A percentile compares a stretch with the other conserved stretches of the same genome.
Conservation (phyloP, 2,329 filamentous ascomycete genomes). For the Paraconiothyrium sp. region DNA sequence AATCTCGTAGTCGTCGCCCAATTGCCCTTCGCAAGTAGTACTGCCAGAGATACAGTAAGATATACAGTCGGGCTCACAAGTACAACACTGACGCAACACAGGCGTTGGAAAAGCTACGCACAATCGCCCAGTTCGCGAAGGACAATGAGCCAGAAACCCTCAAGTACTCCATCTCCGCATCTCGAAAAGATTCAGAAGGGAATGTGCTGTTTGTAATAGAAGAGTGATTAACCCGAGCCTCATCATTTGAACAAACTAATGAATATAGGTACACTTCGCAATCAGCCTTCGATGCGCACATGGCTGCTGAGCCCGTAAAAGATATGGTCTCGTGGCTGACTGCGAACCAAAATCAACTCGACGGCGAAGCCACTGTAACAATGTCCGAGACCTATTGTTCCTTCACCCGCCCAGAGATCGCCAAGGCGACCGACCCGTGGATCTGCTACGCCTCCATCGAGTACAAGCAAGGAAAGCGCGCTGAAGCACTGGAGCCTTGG, state of each 20-base stretch:
- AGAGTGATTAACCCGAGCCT: slow-evolving; percentile 21
- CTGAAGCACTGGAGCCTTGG: slow-evolving; percentile 31
- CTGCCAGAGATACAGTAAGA: slow-evolving; percentile 21
- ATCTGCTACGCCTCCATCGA: slow-evolving; percentile 31
- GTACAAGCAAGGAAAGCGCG: slow-evolving; percentile 30
- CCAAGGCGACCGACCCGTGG: slow-evolving; percentile 24
- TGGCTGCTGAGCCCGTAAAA: slow-evolving; percentile 21
- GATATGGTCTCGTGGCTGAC: slow-evolving; percentile 24
- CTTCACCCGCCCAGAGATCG: slow-evolving; percentile 24
- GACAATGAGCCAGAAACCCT: slow-evolving; percentile 25
- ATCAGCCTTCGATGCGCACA: slow-evolving; percentile 32
- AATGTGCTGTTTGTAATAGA: slow-evolving; percentile 30
- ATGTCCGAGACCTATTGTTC: slow-evolving; percentile 21
- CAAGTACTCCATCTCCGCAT: slow-evolving; percentile 24
- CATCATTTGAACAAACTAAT: slow-evolving; percentile 2
- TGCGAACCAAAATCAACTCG: slow-evolving; percentile 20
- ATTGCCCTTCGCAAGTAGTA: slow-evolving; percentile 16
- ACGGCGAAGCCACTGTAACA: slow-evolving; percentile 16
- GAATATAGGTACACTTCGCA: slow-evolving; percentile 29
- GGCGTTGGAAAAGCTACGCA: slow-evolving; percentile 23
- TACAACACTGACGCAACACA: slow-evolving; percentile 9
- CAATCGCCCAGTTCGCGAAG: slow-evolving; percentile 21
- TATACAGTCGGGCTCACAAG: background rate
- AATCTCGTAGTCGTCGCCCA: slow-evolving; percentile 25
- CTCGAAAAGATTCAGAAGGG: slow-evolving; percentile 24